Percentiles rank a stretch among this genome's conserved stretches.
These are phyloP conservation scores for Phytophthora chlamydospora DNA, from an alignment of 352 stramenopile species.

Conservation along the genomic window DNA sequence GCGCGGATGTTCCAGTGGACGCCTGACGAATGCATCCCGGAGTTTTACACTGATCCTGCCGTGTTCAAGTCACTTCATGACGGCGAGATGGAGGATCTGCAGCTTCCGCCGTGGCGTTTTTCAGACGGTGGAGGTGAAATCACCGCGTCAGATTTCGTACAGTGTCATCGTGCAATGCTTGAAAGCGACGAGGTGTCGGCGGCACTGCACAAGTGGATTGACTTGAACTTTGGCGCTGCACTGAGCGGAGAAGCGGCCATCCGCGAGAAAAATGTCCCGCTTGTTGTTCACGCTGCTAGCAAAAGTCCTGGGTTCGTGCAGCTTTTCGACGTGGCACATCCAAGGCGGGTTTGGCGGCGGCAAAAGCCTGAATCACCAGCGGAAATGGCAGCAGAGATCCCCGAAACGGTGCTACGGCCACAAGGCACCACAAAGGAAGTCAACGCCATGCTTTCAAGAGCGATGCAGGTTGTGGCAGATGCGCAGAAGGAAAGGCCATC, in stretches of 20 bases:
- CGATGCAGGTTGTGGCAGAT: constrained; percentile 43
- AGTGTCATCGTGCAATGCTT: constrained; percentile 91
- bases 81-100: constrained; percentile 70
- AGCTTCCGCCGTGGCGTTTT: constrained; percentile 80
- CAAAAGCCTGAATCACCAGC: neutral
- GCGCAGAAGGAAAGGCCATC: constrained; percentile 26
- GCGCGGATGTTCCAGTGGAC: constrained; percentile 93
- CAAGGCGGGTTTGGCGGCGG: constrained; percentile 18
- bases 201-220: constrained; percentile 94
- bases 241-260: constrained; percentile 84
- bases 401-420: constrained; percentile 9
- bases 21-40: constrained; percentile 96
- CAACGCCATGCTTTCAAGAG: constrained; percentile 42
- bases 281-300: constrained; percentile 48
- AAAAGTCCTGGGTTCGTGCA: constrained; percentile 85
- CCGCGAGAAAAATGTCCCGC: constrained; percentile 91
- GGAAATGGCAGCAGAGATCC: constrained; percentile 5
- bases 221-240: constrained; percentile 95
- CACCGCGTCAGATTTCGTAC: constrained; percentile 76
- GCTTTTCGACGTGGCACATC: constrained; percentile 60
- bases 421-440: constrained; percentile 38
- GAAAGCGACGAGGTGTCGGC: constrained; percentile 90
- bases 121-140: constrained; percentile 10
- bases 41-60: constrained; percentile 92
- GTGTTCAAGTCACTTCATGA: constrained; percentile 89